phyloP scores from a whole-genome alignment of 2,329 filamentous ascomycete species.

The Cercospora brassicicola region DNA sequence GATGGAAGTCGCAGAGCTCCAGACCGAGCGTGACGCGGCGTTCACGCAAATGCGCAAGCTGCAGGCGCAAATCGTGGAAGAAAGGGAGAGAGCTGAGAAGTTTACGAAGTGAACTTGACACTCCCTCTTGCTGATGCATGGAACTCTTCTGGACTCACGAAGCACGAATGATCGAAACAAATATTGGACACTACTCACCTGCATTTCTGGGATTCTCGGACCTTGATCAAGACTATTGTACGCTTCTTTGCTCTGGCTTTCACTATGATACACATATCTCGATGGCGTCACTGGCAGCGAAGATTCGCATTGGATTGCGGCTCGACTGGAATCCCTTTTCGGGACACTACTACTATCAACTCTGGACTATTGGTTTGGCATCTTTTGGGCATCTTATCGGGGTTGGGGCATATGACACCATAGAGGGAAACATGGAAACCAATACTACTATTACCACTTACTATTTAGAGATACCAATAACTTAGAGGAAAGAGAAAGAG shows the following conservation, averaged over 20 bases:
- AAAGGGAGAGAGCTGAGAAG: constrained; percentile 60
- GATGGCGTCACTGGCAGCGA: neutral
- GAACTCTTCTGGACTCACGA: neutral
- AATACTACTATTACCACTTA: neutral
- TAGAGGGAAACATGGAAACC: neutral
- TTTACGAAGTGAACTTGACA: constrained; percentile 10
- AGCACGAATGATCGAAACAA: neutral
- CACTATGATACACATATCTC: neutral
- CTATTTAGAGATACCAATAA: neutral
- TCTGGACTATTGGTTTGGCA: neutral
- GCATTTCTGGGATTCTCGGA: neutral
- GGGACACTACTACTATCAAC: no score
- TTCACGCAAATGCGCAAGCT: constrained; percentile 69
- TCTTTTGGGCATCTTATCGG: neutral
- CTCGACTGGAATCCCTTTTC: neutral
- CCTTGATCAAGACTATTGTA: neutral
- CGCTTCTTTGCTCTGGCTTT: neutral
- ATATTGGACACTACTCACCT: neutral
- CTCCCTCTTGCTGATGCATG: neutral
- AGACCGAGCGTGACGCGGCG: constrained; percentile 72
- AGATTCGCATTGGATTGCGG: neutral
- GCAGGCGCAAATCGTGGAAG: constrained; percentile 65
- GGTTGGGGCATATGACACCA: neutral
- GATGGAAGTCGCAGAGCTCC: constrained; percentile 77
- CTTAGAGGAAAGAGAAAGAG: neutral